phyloP scores from a whole-genome alignment of 169 alveolate genomes.

The Plasmodium adleri region DNA sequence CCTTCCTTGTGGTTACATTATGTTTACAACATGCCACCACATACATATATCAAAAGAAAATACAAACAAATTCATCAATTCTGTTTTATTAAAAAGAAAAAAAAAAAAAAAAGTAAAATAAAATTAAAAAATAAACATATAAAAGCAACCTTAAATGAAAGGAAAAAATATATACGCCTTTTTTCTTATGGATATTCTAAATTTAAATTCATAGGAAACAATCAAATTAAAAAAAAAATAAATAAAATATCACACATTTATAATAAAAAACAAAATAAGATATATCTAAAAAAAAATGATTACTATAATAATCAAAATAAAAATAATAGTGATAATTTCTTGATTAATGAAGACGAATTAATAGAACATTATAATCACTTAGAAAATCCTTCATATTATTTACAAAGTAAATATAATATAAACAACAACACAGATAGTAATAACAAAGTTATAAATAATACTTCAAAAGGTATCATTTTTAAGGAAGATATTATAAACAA shows the following conservation, averaged over 20 bases:
- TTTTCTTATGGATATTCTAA: background rate
- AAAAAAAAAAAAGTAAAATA: background rate
- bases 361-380: constrained; percentile 66
- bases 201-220: constrained; percentile 1
- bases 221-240: background rate
- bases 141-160: background rate
- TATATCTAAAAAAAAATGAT: too few species aligned
- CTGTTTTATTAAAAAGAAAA: background rate
- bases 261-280: too few species aligned
- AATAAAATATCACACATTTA: background rate
- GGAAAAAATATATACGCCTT: background rate
- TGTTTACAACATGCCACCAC: constrained; percentile 71
- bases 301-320: too few species aligned
- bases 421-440: background rate
- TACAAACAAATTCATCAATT: constrained; percentile 17
- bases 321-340: background rate
- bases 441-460: background rate
- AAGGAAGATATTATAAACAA: background rate
- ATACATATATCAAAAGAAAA: constrained; percentile 34
- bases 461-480: background rate
- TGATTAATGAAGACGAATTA: constrained; percentile 28
- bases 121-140: constrained; percentile 1
- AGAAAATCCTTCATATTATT: constrained; percentile 35
- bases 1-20: constrained; percentile 76
- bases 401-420: constrained; percentile 11